Evolutionary conservation across 192 early-diverging fungal genomes (phyloP), one percentile per base, ranked within the genome.

Genomic region (Rhizoclosmatium globosum): DNA sequence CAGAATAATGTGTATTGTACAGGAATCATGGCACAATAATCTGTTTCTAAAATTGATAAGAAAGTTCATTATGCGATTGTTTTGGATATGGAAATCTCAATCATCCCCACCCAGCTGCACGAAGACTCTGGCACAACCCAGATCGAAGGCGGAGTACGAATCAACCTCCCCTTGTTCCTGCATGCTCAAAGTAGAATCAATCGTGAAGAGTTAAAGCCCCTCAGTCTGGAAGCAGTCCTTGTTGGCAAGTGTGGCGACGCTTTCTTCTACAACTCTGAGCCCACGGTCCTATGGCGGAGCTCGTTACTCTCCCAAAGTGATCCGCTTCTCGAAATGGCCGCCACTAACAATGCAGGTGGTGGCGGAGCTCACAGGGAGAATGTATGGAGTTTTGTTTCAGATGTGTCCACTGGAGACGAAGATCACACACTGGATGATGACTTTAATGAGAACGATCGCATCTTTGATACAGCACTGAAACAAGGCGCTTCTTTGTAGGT

Each of bases 381-480:
- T 23, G 72, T 74, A 11, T 74, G 72, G 72, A 62, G 58, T 59
- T 74, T 74, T 42, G 7, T 7, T 44, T 62, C 58, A 4, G 72
- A 74, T 59, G 72, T 74, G 56, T 62, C 58, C 21, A 74, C 72
- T 7, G 72, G 72, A 43, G 43, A n/a, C n/a, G 21, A 21, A 6
- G 72, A 74, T 47, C 72, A 74, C 59, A 42, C 72, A 6, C 38
- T 43, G 31, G 72, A 74, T 56, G 72, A 74, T 31, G 72, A 74
- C 43, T 74, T 74, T 39, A 62, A 62, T 58, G 72, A 74, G 46
- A 74, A 74, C 59, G 72, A 74, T 62, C 72, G 72, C 58, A 74
- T 74, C 44, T 74, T 74, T 47, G 72, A 74, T 42, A 74, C 72
- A 21, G 72, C 72, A 2, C 44, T 74, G 21, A 59, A 44, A n/a